A percentile compares a stretch with the other conserved stretches of the same genome.
These are phyloP conservation scores for Martiniozyma abietophila DNA, from an alignment of 805 yeast species.

Conservation along the genomic window DNA sequence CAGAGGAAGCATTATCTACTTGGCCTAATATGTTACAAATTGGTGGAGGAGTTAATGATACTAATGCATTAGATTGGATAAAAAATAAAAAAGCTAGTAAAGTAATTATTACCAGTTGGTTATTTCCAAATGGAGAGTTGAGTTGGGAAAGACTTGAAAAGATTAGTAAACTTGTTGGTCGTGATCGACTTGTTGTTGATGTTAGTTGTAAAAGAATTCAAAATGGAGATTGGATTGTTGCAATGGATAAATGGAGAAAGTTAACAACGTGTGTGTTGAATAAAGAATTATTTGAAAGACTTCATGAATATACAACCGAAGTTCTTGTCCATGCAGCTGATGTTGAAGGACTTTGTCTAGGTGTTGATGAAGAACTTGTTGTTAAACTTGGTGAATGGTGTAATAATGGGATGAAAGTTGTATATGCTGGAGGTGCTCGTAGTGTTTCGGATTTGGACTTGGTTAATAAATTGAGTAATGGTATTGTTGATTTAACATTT, in stretches of 20 bases:
- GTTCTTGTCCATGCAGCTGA: slow-evolving; percentile 96
- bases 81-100: slow-evolving; percentile 63
- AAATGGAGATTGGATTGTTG: slow-evolving; percentile 73
- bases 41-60: slow-evolving; percentile 83
- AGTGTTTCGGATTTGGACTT: slow-evolving; percentile 55
- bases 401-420: slow-evolving; percentile 48
- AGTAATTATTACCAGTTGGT: slow-evolving; percentile 86
- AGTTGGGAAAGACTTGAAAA: slow-evolving; percentile 40
- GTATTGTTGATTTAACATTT: slow-evolving; percentile 83
- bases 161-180: slow-evolving; percentile 52
- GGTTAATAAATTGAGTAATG: slow-evolving; percentile 61
- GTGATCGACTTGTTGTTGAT: slow-evolving; percentile 68
- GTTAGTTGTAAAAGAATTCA: slow-evolving; percentile 60
- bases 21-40: slow-evolving; percentile 76
- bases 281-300: slow-evolving; percentile 39
- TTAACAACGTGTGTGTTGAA: slow-evolving; percentile 58
- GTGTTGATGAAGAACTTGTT: slow-evolving; percentile 80
- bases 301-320: slow-evolving; percentile 69
- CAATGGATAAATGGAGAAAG: slow-evolving; percentile 96
- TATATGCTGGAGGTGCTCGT: slow-evolving; percentile 97
- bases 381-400: slow-evolving; percentile 67
- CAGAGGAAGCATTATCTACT: slow-evolving; percentile 57
- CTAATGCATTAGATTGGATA: slow-evolving; percentile 74
- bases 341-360: slow-evolving; percentile 92
- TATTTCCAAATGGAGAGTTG: slow-evolving; percentile 60